Conservation (phyloP, 176 grass and related monocot genomes). For the Bolboschoenus planiculmis region DNA sequence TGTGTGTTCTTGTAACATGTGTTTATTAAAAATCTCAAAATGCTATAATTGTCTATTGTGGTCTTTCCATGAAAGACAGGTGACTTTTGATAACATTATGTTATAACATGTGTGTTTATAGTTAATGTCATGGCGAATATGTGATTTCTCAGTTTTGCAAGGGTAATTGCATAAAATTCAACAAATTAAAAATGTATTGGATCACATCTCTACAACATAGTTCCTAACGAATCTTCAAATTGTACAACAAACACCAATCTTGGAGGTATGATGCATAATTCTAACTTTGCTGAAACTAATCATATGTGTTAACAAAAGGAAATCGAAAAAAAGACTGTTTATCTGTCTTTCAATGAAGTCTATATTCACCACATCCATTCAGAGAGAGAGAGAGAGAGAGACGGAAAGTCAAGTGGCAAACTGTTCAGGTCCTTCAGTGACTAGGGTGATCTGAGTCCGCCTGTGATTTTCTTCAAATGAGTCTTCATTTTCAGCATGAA, state of each 20-base stretch:
- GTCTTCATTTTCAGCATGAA: conserved; percentile 25
- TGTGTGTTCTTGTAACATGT: too few species aligned
- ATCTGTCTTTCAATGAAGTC: background rate
- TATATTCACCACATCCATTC: background rate
- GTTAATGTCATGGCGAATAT: background rate
- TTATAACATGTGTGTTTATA: too few species aligned
- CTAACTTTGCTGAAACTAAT: background rate
- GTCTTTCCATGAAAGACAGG: too few species aligned
- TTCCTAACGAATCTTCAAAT: background rate
- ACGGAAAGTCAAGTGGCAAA: conserved; percentile 21
- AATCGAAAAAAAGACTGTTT: background rate
- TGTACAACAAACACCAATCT: background rate
- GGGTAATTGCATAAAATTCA: background rate
- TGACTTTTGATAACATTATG: too few species aligned
- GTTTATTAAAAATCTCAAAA: too few species aligned
- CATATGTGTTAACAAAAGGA: background rate
- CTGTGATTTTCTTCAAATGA: conserved; percentile 35
- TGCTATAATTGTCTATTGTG: too few species aligned
- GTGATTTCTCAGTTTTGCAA: background rate
- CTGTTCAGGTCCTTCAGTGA: conserved; percentile 32
- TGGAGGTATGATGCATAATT: background rate
- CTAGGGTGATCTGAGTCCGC: conserved; percentile 32
- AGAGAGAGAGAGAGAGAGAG: background rate
- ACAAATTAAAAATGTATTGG: background rate
- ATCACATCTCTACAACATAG: background rate